Percentiles rank a stretch among this genome's conserved stretches.
Conservation (phyloP, 2,329 filamentous ascomycete genomes). For the Exutisphaerella laricina region DNA sequence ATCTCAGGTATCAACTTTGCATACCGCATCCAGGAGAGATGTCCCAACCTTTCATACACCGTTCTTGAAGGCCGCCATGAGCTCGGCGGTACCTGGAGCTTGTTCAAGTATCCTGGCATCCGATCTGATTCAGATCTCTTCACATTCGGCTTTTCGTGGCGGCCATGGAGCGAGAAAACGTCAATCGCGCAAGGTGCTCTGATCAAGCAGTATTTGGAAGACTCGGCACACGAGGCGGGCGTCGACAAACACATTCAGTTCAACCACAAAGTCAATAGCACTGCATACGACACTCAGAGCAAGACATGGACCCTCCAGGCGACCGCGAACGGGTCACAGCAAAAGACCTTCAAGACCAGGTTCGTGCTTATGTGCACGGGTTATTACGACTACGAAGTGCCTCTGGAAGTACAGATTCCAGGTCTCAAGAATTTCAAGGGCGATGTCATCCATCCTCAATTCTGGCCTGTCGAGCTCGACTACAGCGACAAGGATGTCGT, state of each 20-base stretch:
- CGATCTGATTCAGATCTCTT: conserved; percentile 47
- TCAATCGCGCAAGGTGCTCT: conserved; percentile 43
- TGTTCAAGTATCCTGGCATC: conserved; percentile 69
- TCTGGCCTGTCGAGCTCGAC: conserved; percentile 66
- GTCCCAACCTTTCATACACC: conserved; percentile 54
- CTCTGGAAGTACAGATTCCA: conserved; percentile 57
- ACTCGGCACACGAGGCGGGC: conserved; percentile 40
- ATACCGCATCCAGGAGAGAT: conserved; percentile 49
- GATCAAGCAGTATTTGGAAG: conserved; percentile 42
- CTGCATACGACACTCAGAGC: conserved; percentile 43
- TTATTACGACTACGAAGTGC: conserved; percentile 67
- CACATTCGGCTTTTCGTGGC: conserved; percentile 59
- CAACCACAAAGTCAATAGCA: conserved; percentile 37
- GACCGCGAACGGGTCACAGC: conserved; percentile 33
- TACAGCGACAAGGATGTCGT: conserved; percentile 63
- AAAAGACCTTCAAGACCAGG: conserved; percentile 36
- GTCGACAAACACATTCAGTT: conserved; percentile 45
- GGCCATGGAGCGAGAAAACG: conserved; percentile 55
- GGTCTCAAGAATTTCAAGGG: conserved; percentile 63
- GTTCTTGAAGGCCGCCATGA: conserved; percentile 62
- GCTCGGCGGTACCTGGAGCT: conserved; percentile 72
- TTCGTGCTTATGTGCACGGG: conserved; percentile 59
- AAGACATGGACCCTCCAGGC: conserved; percentile 45
- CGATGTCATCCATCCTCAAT: conserved; percentile 62
- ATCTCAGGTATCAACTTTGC: conserved; percentile 70